These are phyloP conservation scores for Lindgomyces ingoldianus DNA, from an alignment of 495 filamentous ascomycete species.

Conservation along the genomic window DNA sequence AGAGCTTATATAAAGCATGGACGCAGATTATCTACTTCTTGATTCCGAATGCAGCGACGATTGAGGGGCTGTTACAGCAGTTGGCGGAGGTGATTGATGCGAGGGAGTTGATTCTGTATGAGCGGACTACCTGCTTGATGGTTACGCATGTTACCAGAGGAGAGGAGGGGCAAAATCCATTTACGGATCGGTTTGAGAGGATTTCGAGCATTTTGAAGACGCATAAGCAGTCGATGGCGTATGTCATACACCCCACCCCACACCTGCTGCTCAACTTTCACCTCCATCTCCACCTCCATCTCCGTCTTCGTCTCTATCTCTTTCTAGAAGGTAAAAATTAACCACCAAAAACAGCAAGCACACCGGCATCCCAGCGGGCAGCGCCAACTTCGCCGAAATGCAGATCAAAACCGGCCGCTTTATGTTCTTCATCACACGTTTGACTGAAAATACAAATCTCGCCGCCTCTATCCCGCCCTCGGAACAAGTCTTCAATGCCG, in stretches of 20 bases:
- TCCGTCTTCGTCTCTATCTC: too few species aligned
- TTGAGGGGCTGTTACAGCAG: slow-evolving; percentile 76
- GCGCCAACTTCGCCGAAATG: slow-evolving; percentile 64
- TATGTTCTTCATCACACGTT: slow-evolving; percentile 86
- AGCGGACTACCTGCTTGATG: slow-evolving; percentile 92
- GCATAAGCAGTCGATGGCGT: slow-evolving; percentile 81
- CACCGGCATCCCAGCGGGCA: slow-evolving; percentile 43
- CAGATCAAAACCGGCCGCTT: slow-evolving; percentile 72
- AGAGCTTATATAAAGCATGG: slow-evolving; percentile 97
- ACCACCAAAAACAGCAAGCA: slow-evolving; percentile 43
- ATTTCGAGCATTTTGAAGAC: slow-evolving; percentile 96
- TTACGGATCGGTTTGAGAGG: slow-evolving; percentile 88
- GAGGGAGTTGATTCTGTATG: slow-evolving; percentile 92
- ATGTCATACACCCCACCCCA: too few species aligned
- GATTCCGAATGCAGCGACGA: slow-evolving; percentile 87
- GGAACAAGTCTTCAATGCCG: slow-evolving; percentile 83
- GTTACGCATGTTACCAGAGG: slow-evolving; percentile 80
- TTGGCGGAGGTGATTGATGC: slow-evolving; percentile 83
- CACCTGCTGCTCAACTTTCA: too few species aligned
- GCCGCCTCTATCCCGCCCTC: slow-evolving; percentile 86
- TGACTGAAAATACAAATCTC: slow-evolving; percentile 96
- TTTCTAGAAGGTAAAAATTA: too few species aligned
- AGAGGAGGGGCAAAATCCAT: slow-evolving; percentile 76
- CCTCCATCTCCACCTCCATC: too few species aligned
- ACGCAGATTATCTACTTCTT: slow-evolving; percentile 94